phyloP scores from a whole-genome alignment of 2,329 filamentous ascomycete species.

The Beauveria scarabaeidicola region DNA sequence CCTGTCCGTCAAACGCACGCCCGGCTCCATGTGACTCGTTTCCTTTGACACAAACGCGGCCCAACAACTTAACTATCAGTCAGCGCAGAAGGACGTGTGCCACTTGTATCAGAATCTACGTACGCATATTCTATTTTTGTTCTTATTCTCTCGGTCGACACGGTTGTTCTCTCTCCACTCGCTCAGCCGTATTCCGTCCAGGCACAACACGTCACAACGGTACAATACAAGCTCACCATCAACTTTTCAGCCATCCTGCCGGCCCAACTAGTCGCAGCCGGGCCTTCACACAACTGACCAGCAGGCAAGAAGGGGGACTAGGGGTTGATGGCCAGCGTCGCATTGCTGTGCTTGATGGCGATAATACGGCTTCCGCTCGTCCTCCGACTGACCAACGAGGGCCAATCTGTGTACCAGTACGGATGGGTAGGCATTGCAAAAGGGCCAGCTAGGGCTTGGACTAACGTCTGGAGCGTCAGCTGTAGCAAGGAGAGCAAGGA shows the following conservation, averaged over 20 bases:
- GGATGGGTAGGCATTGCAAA: not conserved
- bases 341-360: not conserved
- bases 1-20: not conserved
- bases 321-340: not conserved
- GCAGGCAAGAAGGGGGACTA: not conserved
- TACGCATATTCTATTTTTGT: not conserved
- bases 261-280: not conserved
- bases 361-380: not conserved
- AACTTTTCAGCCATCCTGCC: not conserved
- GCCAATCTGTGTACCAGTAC: not conserved
- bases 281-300: not conserved
- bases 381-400: not conserved
- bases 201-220: not conserved
- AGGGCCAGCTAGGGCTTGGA: not conserved
- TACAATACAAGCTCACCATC: not conserved
- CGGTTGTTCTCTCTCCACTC: not conserved
- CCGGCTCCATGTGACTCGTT: not conserved
- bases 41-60: not conserved
- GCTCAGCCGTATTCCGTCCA: not conserved
- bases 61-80: not conserved
- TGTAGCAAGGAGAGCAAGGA: conserved; percentile 5
- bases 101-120: not conserved
- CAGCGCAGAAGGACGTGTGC: not conserved
- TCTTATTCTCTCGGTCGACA: not conserved
- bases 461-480: not conserved